These are phyloP conservation scores for Notholithocarpus densiflorus DNA, from an alignment of 306 rosid species.

Conservation along the genomic window DNA sequence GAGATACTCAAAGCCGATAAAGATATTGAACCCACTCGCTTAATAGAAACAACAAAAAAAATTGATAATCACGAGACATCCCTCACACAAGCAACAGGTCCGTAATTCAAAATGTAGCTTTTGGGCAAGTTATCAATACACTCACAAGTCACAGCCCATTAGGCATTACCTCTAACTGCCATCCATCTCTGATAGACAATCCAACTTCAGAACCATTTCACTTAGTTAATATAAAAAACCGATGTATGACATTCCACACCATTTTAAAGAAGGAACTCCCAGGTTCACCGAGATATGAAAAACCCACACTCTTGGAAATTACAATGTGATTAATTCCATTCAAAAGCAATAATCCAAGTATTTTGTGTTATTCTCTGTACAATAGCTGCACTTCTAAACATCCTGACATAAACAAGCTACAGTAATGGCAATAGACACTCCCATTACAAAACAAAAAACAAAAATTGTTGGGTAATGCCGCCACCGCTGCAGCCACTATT, in stretches of 20 bases:
- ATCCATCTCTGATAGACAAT: slow-evolving; percentile 28
- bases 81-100: slow-evolving; percentile 24
- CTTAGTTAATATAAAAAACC: slow-evolving; percentile 23
- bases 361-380: slow-evolving; percentile 56
- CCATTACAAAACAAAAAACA: slow-evolving; percentile 41
- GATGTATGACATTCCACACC: slow-evolving; percentile 43
- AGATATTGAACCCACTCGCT: slow-evolving; percentile 10
- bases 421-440: slow-evolving; percentile 49
- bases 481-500: slow-evolving; percentile 57
- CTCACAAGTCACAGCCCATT: slow-evolving; percentile 16
- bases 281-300: slow-evolving; percentile 39
- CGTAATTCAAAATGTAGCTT: slow-evolving; percentile 28
- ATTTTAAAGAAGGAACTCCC: slow-evolving; percentile 37
- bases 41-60: background rate
- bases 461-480: slow-evolving; percentile 45
- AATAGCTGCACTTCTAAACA: slow-evolving; percentile 42
- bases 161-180: slow-evolving; percentile 19
- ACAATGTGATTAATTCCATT: slow-evolving; percentile 54
- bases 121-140: slow-evolving; percentile 16
- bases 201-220: slow-evolving; percentile 22
- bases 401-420: slow-evolving; percentile 49
- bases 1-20: slow-evolving; percentile 7
- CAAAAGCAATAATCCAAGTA: slow-evolving; percentile 43
- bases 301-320: slow-evolving; percentile 38
- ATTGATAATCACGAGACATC: slow-evolving; percentile 16